Conservation (phyloP, 345 rosid species). For the Ceriops zippeliana region DNA sequence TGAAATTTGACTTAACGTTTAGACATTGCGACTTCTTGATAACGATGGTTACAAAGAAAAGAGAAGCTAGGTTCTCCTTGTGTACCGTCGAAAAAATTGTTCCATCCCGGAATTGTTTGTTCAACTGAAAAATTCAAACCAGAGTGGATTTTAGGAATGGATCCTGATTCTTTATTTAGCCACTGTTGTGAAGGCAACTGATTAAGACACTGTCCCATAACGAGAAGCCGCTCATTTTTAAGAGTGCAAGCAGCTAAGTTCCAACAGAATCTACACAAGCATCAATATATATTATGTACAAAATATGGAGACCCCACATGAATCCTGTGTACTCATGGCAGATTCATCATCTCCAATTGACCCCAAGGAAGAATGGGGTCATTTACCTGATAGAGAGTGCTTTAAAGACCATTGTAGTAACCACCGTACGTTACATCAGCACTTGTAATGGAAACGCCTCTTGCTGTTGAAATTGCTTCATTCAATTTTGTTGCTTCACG, state of each 20-base stretch:
- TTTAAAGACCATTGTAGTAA: conserved; percentile 52
- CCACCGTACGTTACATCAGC: conserved; percentile 80
- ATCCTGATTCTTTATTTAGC: no score
- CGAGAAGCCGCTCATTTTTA: not conserved
- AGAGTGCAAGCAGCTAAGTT: conserved; percentile 18
- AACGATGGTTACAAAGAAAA: no score
- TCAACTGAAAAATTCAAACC: no score
- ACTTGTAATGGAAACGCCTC: conserved; percentile 50
- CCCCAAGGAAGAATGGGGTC: not conserved
- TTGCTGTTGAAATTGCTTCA: conserved; percentile 58
- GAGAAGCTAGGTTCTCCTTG: no score
- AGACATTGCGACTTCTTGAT: no score
- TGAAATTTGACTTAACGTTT: no score
- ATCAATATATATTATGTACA: conserved; percentile 12
- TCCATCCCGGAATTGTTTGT: no score
- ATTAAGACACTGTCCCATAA: not conserved
- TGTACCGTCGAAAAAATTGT: no score
- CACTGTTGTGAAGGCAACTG: not conserved
- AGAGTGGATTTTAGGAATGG: no score
- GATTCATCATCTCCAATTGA: conserved; percentile 12
- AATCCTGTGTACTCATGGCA: no score
- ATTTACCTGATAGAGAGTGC: not conserved
- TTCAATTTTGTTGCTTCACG: conserved; percentile 58
- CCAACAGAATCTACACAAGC: conserved; percentile 15
- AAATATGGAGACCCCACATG: not conserved